Conservation (phyloP, 1,284 basidiomycete species). For the Austroboletus rostrupii region DNA sequence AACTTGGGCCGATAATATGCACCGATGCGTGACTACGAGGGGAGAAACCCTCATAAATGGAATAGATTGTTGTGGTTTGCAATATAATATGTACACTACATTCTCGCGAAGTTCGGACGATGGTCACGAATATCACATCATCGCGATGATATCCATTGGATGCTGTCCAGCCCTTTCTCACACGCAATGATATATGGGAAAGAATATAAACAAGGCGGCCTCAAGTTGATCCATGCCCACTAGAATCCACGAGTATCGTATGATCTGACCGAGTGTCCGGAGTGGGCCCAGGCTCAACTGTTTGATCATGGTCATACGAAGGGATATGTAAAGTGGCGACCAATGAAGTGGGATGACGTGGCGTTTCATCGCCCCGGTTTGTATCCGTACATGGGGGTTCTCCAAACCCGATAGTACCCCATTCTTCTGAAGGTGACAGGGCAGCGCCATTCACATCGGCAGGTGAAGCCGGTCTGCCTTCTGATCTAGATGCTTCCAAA, state of each 20-base stretch:
- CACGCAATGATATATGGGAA: constrained; percentile 5
- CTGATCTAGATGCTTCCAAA: constrained; percentile 14
- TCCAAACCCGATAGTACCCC: constrained; percentile 41
- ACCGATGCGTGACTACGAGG: background rate
- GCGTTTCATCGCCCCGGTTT: constrained; percentile 41
- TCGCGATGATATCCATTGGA: background rate
- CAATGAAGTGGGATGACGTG: constrained; percentile 41
- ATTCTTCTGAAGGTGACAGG: constrained; percentile 27
- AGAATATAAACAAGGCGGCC: constrained; percentile 9
- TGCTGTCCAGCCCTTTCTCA: constrained; percentile 2
- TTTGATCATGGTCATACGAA: constrained; percentile 27
- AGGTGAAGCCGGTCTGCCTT: constrained; percentile 10
- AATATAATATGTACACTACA: background rate
- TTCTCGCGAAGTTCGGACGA: background rate
- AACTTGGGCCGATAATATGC: background rate
- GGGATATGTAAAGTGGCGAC: constrained; percentile 24
- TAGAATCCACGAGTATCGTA: constrained; percentile 25
- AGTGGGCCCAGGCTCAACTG: constrained; percentile 22
- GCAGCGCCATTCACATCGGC: constrained; percentile 25
- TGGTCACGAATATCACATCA: constrained; percentile 6
- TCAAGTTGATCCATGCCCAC: constrained; percentile 11
- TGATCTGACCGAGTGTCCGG: constrained; percentile 32
- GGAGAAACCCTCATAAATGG: background rate
- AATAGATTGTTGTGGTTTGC: background rate
- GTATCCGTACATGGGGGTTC: constrained; percentile 36